Percentiles rank a stretch among this genome's conserved stretches.
These are phyloP conservation scores for Abrus pulchellus DNA, from an alignment of 306 rosid genomes.

Conservation along the genomic window DNA sequence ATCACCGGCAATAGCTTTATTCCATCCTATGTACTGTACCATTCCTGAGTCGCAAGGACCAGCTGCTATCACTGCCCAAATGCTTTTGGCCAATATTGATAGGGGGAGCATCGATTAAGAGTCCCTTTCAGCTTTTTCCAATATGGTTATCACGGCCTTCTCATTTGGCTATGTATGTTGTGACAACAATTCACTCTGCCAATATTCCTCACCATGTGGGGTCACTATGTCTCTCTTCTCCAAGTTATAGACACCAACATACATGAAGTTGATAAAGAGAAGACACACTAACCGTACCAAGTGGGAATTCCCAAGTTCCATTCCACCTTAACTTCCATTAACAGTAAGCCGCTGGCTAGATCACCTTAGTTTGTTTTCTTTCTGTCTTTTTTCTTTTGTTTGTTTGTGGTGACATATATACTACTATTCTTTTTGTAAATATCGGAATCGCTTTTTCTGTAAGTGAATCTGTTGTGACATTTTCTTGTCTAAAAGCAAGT, in stretches of 20 bases:
- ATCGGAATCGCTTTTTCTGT: conserved; percentile 8
- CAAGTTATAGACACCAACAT: conserved; percentile 8
- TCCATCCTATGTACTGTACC: conserved; percentile 45
- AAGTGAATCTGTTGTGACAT: background rate
- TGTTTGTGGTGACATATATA: background rate
- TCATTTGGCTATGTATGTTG: background rate
- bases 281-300: conserved; percentile 10
- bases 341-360: background rate
- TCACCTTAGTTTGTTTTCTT: conserved; percentile 11
- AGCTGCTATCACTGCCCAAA: background rate
- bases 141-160: conserved; percentile 5
- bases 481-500: background rate
- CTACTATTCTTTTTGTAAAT: background rate
- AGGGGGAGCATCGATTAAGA: background rate
- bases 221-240: conserved; percentile 24
- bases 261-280: conserved; percentile 30
- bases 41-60: conserved; percentile 30
- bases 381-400: conserved; percentile 4
- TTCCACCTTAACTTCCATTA: conserved; percentile 21
- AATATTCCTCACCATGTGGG: conserved; percentile 21
- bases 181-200: conserved; percentile 12
- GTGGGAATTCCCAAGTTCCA: conserved; percentile 25
- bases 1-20: conserved; percentile 25
- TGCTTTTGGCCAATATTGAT: conserved; percentile 40
- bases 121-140: conserved; percentile 46